Percentiles rank a stretch among this genome's conserved stretches.
Conservation (phyloP, 1,284 basidiomycete species). For the Xanthoconium separans region DNA sequence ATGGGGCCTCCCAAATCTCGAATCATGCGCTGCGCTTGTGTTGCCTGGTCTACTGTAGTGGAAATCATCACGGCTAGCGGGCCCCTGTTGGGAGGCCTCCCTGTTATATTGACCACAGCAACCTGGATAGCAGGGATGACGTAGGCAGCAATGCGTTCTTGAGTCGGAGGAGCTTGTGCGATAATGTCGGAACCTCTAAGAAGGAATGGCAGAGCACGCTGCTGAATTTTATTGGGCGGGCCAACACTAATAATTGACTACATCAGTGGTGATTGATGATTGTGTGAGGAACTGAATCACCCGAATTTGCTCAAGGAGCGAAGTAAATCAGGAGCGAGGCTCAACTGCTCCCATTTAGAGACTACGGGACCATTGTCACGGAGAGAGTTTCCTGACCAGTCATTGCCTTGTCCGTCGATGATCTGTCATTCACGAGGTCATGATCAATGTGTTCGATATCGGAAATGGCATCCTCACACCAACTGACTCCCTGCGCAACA, state of each 20-base stretch:
- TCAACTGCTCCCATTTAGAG: slow-evolving; percentile 95
- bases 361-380: slow-evolving; percentile 83
- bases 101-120: slow-evolving; percentile 61
- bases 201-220: slow-evolving; percentile 93
- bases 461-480: slow-evolving; percentile 49
- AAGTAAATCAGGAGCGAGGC: slow-evolving; percentile 83
- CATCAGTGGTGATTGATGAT: slow-evolving; percentile 14
- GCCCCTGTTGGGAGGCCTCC: slow-evolving; percentile 62
- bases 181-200: slow-evolving; percentile 94
- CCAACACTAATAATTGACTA: slow-evolving; percentile 63
- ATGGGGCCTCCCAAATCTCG: slow-evolving; percentile 91
- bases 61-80: slow-evolving; percentile 92
- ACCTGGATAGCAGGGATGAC: slow-evolving; percentile 92
- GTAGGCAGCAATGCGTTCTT: slow-evolving; percentile 97
- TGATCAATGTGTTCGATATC: neutral
- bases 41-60: slow-evolving; percentile 97
- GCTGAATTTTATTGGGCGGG: slow-evolving; percentile 98
- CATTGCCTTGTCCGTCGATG: slow-evolving; percentile 51
- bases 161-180: slow-evolving; percentile 96
- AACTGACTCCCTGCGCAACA: slow-evolving; percentile 73
- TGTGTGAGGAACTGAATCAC: slow-evolving; percentile 44
- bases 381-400: slow-evolving; percentile 50
- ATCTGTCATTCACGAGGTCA: slow-evolving; percentile 38
- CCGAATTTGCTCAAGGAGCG: slow-evolving; percentile 92
- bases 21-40: slow-evolving; percentile 96